Conservation (phyloP, 148 eudicot species). For the Simmondsia chinensis region DNA sequence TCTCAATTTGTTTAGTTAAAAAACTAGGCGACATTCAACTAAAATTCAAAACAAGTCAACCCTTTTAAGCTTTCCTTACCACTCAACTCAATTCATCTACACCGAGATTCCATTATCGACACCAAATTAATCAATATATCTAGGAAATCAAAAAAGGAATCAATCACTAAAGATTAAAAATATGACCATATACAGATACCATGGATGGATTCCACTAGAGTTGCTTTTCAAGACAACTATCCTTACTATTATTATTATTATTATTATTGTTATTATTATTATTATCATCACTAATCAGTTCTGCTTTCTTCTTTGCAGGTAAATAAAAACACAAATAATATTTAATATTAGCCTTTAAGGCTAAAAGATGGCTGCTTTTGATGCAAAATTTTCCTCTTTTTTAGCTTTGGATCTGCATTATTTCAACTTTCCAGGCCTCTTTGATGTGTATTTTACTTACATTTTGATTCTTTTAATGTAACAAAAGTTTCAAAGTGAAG, state of each 20-base stretch:
- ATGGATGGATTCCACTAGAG: no score
- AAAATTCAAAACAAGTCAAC: no score
- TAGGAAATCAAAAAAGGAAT: no score
- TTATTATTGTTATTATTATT: not conserved
- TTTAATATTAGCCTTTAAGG: slow-evolving; percentile 2
- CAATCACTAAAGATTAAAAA: no score
- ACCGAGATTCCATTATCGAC: no score
- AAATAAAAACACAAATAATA: slow-evolving; percentile 14
- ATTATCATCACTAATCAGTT: not conserved
- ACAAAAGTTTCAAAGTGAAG: slow-evolving; percentile 7
- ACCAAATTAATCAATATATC: no score
- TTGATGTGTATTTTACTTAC: slow-evolving; percentile 1
- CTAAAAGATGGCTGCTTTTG: slow-evolving; percentile 9
- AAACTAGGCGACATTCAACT: no score
- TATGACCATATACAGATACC: no score
- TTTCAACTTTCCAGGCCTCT: slow-evolving; percentile 12
- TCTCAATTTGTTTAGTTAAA: no score
- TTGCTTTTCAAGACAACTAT: no score
- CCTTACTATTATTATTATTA: not conserved
- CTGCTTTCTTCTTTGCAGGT: slow-evolving; percentile 13
- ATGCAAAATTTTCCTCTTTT: not conserved
- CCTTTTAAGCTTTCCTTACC: no score
- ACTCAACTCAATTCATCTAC: no score
- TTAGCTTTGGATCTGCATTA: slow-evolving; percentile 7
- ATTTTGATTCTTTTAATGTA: slow-evolving; percentile 1